These are phyloP conservation scores for Verticillium albo-atrum DNA, from an alignment of 2,329 filamentous ascomycete species.

Conservation along the genomic window DNA sequence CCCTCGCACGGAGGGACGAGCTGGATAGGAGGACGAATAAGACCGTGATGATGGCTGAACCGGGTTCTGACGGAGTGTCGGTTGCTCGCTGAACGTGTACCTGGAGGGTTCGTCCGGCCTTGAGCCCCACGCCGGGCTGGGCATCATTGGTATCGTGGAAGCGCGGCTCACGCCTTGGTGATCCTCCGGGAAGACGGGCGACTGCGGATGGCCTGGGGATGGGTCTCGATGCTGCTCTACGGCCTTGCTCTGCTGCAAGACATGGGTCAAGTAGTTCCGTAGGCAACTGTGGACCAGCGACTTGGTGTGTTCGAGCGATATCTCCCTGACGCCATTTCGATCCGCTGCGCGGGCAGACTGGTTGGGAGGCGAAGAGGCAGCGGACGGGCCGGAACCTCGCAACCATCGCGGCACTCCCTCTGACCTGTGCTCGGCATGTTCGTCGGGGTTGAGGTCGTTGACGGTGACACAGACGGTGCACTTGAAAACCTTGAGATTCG, in stretches of 20 bases:
- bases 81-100: constrained; percentile 32
- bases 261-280: constrained; percentile 27
- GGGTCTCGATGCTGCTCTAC: background rate
- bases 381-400: constrained; percentile 2
- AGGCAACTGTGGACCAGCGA: constrained; percentile 40
- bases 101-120: background rate
- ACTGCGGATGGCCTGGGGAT: background rate
- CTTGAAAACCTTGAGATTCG: constrained; percentile 67
- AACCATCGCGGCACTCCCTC: constrained; percentile 11
- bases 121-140: background rate
- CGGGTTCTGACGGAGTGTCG: constrained; percentile 28
- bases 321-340: constrained; percentile 14
- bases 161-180: background rate
- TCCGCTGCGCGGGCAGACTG: constrained; percentile 4
- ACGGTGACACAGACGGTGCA: constrained; percentile 82
- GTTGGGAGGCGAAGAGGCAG: constrained; percentile 8
- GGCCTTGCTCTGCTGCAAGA: constrained; percentile 12
- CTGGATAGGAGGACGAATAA: constrained; percentile 41
- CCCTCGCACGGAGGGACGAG: constrained; percentile 24
- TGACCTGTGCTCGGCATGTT: constrained; percentile 2
- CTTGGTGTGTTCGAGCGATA: constrained; percentile 59
- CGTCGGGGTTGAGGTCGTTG: constrained; percentile 58
- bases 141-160: background rate
- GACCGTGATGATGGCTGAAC: constrained; percentile 24
- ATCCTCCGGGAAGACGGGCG: constrained; percentile 10